Conservation (phyloP, 495 filamentous ascomycete species). For the Talaromyces nanjingensis region DNA sequence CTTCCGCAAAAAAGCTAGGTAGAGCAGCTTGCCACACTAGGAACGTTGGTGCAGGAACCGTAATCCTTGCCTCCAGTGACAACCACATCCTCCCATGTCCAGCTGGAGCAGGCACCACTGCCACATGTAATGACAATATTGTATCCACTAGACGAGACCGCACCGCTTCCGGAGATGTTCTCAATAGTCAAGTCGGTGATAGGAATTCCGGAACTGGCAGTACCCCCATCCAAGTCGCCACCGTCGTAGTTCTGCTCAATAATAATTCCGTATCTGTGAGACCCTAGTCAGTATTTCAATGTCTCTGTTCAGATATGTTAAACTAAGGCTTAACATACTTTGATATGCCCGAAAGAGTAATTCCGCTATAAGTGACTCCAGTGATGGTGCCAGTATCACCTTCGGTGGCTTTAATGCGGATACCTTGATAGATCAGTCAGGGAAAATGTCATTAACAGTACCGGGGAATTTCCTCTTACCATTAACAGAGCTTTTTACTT, state of each 20-base stretch:
- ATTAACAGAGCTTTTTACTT: conserved; percentile 15
- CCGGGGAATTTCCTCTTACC: background rate
- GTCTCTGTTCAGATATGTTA: background rate
- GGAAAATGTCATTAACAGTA: background rate
- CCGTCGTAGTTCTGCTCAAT: conserved; percentile 60
- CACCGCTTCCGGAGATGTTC: conserved; percentile 36
- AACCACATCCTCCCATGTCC: conserved; percentile 40
- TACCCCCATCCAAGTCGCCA: conserved; percentile 41
- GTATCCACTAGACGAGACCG: conserved; percentile 29
- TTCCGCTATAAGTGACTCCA: conserved; percentile 17
- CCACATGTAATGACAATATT: conserved; percentile 47
- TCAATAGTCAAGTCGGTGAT: conserved; percentile 46
- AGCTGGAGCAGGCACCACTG: conserved; percentile 25
- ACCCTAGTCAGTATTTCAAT: conserved; percentile 12
- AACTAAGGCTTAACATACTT: conserved; percentile 8
- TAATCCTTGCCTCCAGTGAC: conserved; percentile 42
- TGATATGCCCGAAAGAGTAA: conserved; percentile 19
- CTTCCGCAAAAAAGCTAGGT: background rate
- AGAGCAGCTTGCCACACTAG: conserved; percentile 21
- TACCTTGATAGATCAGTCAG: conserved; percentile 12
- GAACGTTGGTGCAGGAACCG: conserved; percentile 34
- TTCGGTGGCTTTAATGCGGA: conserved; percentile 22
- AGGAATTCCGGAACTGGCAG: conserved; percentile 48
- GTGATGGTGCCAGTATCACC: conserved; percentile 20
- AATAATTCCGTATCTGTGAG: conserved; percentile 47